Evolutionary conservation across 805 yeast genomes (phyloP), one percentile per base, ranked within the genome.

Genomic region (Ascoidea asiatica): DNA sequence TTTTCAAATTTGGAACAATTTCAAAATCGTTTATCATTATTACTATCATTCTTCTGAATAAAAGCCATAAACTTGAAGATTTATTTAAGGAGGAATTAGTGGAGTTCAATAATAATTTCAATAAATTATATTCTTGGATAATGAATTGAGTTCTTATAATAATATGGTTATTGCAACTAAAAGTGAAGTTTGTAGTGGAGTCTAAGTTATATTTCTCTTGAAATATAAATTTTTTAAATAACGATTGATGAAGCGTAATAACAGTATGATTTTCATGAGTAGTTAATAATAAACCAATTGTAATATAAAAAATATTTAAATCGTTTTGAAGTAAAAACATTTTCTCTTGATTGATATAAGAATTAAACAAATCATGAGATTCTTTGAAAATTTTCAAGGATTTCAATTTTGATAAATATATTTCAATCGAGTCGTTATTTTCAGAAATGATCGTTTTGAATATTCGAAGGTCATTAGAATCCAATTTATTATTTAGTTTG

Each of bases 191-290:
- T n/a, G n/a, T n/a, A n/a, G n/a, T n/a, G n/a, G n/a, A n/a, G n/a
- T n/a, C n/a, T n/a, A n/a, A n/a, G n/a, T n/a, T n/a, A n/a, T n/a
- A 29, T 29, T 8, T 3, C 15, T 29, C 35, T 29, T 29, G 35
- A 29, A 11, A 15, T 29, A n/a, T n/a, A n/a, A n/a, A 29, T 29
- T 29, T 29, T 15, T 29, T 29, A 15, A 29, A 15, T 15, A 29
- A 11, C 35, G 15, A 29, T 29, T 55, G 53, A 48, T 64, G 69
- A 0, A 56, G 21, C 40, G 57, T 59, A 4, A 65, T 47, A 3
- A 55, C 52, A 1, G 65, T 53, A 38, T 59, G 61, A 44, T 66
- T 57, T 42, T 63, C 69, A 21, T 66, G 61, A 0, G 70, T 61
- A 0, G 62, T 54, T 3, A 65, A 42, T 19, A 67, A 39, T 42